Evolutionary conservation across 2,329 filamentous ascomycete species (phyloP), one percentile per base, ranked within the genome.

Genomic region (Leptographium lundbergii): DNA sequence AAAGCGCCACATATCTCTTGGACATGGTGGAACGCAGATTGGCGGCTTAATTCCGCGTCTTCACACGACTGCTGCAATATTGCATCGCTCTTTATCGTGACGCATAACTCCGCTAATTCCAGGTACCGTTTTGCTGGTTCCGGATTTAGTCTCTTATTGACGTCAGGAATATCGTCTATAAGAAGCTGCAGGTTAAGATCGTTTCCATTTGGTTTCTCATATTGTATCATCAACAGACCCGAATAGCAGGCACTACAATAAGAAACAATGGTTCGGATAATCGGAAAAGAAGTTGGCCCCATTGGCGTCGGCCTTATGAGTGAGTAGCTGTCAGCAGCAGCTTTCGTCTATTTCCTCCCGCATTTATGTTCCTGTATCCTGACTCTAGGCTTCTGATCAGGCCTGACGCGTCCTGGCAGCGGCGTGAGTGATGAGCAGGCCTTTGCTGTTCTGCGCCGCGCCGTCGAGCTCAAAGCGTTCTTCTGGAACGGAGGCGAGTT

Each of bases 401-500:
- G 74, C 63, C 66, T 79, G 47, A 76, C 74, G 27, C 75, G 75
- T 74, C 72, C 73, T 25, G 65, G 67, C 34, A 64, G 68, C 19
- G 69, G 71, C 1, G 68, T 69, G 11, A 67, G 77, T 2, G 66
- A 77, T 17, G 75, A 81, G 39, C 71, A 79, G 61, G 72, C 77
- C 45, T 76, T 84, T 62, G 76, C 76, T 51, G 77, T 80, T 13
- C 74, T 87, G 70, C 78, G 78, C 63, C 74, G 78, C 22, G 73
- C 82, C 6, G 67, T 84, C 14, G 63, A 70, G 27, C 67, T 67
- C 13, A 74, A 61, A 59, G 71, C 70, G 65, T 77, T 71, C 61
- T 72, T 78, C 59, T 87, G 83, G 82, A 86, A 85, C 65, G 82
- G 75, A 45, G 84, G 77, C 62, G 82, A 86, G 66, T 79, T 87